Evolutionary conservation across 495 filamentous ascomycete species (phyloP).

Genomic region (Evernia prunastri): DNA sequence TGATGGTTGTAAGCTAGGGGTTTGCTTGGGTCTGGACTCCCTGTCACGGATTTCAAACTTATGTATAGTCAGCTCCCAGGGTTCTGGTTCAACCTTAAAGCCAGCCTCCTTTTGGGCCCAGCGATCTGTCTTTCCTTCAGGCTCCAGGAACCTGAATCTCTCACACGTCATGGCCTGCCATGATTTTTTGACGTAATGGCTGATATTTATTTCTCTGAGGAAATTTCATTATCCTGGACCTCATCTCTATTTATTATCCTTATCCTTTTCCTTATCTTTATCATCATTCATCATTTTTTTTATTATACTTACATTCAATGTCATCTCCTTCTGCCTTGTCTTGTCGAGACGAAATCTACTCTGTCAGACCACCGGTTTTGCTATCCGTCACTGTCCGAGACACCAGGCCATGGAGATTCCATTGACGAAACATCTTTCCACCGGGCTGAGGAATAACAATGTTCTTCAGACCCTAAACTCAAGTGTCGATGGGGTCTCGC

Average conservation of each 20-base stretch:
- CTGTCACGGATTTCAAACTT: neutral
- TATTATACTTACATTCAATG: too few species aligned
- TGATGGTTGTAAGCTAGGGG: neutral
- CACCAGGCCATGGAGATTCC: neutral
- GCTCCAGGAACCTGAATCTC: neutral
- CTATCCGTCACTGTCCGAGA: neutral
- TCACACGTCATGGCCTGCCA: neutral
- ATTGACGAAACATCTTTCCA: neutral
- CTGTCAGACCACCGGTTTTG: neutral
- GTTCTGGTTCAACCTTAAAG: neutral
- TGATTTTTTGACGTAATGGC: too few species aligned
- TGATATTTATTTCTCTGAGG: too few species aligned
- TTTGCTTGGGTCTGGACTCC: neutral
- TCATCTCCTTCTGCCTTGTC: too few species aligned
- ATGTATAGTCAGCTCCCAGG: neutral
- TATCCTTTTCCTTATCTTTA: too few species aligned
- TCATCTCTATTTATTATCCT: too few species aligned
- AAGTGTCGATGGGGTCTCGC: too few species aligned
- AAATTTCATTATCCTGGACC: too few species aligned
- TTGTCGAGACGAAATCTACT: too few species aligned
- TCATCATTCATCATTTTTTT: too few species aligned
- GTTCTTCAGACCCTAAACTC: neutral
- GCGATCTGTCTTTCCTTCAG: neutral
- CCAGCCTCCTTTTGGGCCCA: neutral
- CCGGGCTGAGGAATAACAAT: neutral